phyloP scores from a whole-genome alignment of 129 eudicot genomes.

The Artemisia tridentata region DNA sequence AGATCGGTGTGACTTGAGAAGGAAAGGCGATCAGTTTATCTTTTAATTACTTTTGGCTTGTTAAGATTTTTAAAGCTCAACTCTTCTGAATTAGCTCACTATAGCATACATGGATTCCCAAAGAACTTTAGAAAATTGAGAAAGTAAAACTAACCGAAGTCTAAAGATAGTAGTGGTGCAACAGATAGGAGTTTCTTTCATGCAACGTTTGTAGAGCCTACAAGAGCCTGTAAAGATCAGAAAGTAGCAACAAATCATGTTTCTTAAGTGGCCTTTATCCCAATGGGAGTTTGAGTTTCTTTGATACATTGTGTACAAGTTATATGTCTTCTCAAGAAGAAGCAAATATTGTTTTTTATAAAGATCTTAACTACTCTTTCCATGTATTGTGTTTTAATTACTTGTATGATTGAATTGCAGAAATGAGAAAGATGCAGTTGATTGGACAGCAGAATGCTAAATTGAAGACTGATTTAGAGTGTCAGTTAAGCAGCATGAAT shows the following conservation, averaged over 20 bases:
- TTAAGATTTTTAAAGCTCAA: background rate
- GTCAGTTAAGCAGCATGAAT: constrained; percentile 43
- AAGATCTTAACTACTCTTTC: background rate
- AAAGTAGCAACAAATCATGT: too few relatives aligned
- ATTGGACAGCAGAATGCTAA: constrained; percentile 48
- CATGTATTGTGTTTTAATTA: background rate
- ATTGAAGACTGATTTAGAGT: constrained; percentile 46
- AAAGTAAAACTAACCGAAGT: background rate
- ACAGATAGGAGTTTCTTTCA: too few relatives aligned
- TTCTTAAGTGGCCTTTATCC: too few relatives aligned
- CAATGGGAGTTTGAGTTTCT: background rate
- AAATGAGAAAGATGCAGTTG: constrained; percentile 53
- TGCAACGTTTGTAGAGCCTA: too few relatives aligned
- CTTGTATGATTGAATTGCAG: constrained; percentile 31
- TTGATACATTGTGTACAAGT: background rate
- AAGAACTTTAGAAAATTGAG: background rate
- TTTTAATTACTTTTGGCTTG: background rate
- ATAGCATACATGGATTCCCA: background rate
- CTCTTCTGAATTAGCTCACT: too few relatives aligned
- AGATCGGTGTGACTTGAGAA: background rate
- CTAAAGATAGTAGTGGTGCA: too few relatives aligned
- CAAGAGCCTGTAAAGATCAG: too few relatives aligned
- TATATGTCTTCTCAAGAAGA: too few relatives aligned
- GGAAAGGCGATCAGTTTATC: background rate
- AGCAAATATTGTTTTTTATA: too few relatives aligned